phyloP scores from a whole-genome alignment of 2,329 filamentous ascomycete species.

The Pseudocercospora fijiensis region DNA sequence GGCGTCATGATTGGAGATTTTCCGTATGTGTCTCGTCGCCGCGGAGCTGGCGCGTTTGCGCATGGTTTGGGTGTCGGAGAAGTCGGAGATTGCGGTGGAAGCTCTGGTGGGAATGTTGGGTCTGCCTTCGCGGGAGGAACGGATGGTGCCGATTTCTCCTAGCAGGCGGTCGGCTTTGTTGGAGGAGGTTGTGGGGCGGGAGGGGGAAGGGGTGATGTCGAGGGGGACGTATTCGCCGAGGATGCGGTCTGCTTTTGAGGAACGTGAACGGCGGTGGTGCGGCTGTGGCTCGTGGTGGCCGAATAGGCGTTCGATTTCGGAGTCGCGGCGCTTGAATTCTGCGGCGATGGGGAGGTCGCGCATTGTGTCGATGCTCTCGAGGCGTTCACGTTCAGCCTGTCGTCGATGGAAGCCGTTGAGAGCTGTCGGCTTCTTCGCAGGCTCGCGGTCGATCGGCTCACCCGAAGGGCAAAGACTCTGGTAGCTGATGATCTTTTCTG shows the following conservation, averaged over 20 bases:
- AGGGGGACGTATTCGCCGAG: background rate
- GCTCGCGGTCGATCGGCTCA: background rate
- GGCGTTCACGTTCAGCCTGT: background rate
- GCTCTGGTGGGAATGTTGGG: conserved; percentile 2
- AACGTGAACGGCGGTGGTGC: background rate
- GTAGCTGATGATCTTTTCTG: conserved; percentile 4
- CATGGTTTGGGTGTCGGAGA: background rate
- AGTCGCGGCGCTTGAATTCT: conserved; percentile 8
- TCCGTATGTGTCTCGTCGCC: background rate
- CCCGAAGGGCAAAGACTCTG: background rate
- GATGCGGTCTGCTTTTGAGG: background rate
- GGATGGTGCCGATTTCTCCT: background rate
- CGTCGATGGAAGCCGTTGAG: background rate
- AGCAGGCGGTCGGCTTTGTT: background rate
- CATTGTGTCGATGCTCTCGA: conserved; percentile 4
- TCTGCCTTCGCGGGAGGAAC: background rate
- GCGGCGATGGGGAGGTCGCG: conserved; percentile 5
- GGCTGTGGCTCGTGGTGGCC: conserved; percentile 3
- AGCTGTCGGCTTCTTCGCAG: background rate
- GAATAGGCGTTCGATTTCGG: conserved; percentile 12
- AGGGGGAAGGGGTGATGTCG: background rate
- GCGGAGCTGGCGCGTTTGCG: conserved; percentile 3
- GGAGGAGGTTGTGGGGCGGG: background rate
- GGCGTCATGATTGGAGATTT: background rate
- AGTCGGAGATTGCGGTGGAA: background rate